These are phyloP conservation scores for Lunularia cruciata DNA, from an alignment of 225 moss, liverwort and hornwort species.

Conservation along the genomic window DNA sequence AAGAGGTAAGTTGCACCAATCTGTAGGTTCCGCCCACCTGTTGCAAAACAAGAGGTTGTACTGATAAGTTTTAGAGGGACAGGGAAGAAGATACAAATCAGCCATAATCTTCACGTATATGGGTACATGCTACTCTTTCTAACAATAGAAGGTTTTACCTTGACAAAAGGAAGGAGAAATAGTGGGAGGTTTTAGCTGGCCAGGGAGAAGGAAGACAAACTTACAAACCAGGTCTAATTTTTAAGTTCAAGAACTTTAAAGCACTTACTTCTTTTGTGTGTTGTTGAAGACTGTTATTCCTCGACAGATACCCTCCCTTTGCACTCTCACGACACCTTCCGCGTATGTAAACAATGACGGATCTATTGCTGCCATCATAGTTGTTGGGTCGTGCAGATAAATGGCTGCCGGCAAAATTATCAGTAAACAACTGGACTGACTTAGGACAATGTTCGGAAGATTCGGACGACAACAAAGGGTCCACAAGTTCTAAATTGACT, in stretches of 20 bases:
- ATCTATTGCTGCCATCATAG: conserved; percentile 90
- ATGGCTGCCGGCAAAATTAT: too few species aligned
- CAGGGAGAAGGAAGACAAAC: background rate
- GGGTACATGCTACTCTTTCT: background rate
- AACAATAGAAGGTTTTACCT: background rate
- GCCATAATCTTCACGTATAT: too few species aligned
- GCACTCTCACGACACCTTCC: conserved; percentile 81
- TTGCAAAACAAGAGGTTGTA: background rate
- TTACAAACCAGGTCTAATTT: background rate
- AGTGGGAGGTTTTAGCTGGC: background rate
- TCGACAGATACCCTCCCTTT: conserved; percentile 73
- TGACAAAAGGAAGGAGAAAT: background rate
- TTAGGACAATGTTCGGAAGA: too few species aligned
- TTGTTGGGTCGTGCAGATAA: conserved; percentile 92
- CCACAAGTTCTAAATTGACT: too few species aligned
- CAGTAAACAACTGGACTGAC: too few species aligned
- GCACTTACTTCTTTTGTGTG: conserved; percentile 58
- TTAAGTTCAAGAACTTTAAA: background rate
- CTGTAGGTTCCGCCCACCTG: conserved; percentile 79
- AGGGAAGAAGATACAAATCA: background rate
- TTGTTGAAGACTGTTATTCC: conserved; percentile 87
- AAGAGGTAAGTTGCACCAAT: conserved; percentile 72
- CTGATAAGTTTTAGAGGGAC: background rate
- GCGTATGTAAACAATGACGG: conserved; percentile 76
- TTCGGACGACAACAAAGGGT: too few species aligned